Evolutionary conservation across 805 yeast species (phyloP).

Genomic region (Dipodascopsis uninucleata): DNA sequence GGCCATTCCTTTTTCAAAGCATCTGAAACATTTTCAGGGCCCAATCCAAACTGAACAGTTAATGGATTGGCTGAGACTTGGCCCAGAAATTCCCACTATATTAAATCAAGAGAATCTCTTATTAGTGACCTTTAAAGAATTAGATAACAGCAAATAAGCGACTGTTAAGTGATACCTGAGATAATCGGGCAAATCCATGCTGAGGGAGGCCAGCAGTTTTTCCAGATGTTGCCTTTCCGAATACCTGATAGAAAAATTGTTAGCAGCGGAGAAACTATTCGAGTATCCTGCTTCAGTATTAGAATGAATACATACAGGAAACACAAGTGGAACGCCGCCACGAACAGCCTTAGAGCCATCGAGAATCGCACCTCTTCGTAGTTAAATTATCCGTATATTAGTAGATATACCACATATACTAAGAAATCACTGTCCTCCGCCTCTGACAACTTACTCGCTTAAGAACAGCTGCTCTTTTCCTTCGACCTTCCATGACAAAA

Average conservation of each 20-base stretch:
- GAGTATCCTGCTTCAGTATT: background rate
- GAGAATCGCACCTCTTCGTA: constrained; percentile 59
- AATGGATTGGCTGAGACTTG: constrained; percentile 67
- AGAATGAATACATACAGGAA: constrained; percentile 52
- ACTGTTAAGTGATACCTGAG: constrained; percentile 33
- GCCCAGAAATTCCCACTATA: constrained; percentile 86
- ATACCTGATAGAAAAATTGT: constrained; percentile 28
- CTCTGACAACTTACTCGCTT: constrained; percentile 30
- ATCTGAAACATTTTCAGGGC: constrained; percentile 73
- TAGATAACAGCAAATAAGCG: background rate
- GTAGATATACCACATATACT: background rate
- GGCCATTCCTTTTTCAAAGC: constrained; percentile 58
- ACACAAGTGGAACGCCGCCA: constrained; percentile 95
- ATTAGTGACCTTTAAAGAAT: background rate
- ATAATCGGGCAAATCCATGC: constrained; percentile 92
- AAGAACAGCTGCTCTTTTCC: constrained; percentile 82
- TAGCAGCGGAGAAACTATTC: background rate
- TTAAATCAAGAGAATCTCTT: background rate
- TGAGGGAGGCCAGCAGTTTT: constrained; percentile 72
- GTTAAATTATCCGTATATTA: background rate
- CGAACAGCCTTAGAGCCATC: constrained; percentile 94
- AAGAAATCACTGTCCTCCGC: background rate
- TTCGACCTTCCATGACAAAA: constrained; percentile 71
- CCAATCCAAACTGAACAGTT: constrained; percentile 83
- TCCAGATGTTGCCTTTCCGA: constrained; percentile 65